These are phyloP conservation scores for Funneliformis caledonium DNA, from an alignment of 371 early-diverging fungal species.

Conservation along the genomic window DNA sequence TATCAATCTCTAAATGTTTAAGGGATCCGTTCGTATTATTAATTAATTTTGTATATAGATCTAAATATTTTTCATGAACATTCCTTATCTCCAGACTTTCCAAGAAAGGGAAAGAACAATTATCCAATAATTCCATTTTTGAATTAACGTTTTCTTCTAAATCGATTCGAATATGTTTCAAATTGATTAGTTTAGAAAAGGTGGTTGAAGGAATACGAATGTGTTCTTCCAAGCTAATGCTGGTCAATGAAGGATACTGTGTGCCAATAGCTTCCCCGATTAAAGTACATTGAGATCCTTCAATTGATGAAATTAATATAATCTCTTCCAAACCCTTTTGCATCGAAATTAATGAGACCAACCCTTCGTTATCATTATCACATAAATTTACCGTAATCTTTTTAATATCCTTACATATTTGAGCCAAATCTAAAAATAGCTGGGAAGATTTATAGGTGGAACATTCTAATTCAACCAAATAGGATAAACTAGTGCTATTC, in stretches of 20 bases:
- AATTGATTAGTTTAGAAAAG: not conserved
- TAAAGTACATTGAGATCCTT: not conserved
- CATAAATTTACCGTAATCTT: not conserved
- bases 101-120: not conserved
- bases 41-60: not conserved
- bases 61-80: not conserved
- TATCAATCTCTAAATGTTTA: not conserved
- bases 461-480: slow-evolving; percentile 17
- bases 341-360: not conserved
- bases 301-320: not conserved
- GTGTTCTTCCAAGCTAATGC: not conserved
- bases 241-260: not conserved
- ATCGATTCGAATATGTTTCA: slow-evolving; percentile 1
- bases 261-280: not conserved
- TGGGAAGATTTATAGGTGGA: not conserved
- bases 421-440: not conserved
- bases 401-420: not conserved
- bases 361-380: slow-evolving; percentile 14
- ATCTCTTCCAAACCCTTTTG: not conserved
- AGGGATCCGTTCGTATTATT: not conserved
- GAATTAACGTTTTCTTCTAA: slow-evolving; percentile 11
- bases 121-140: not conserved
- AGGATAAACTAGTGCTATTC: not conserved
- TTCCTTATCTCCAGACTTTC: not conserved
- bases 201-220: not conserved